phyloP scores from a whole-genome alignment of 345 rosid genomes.

The Adansonia digitata region DNA sequence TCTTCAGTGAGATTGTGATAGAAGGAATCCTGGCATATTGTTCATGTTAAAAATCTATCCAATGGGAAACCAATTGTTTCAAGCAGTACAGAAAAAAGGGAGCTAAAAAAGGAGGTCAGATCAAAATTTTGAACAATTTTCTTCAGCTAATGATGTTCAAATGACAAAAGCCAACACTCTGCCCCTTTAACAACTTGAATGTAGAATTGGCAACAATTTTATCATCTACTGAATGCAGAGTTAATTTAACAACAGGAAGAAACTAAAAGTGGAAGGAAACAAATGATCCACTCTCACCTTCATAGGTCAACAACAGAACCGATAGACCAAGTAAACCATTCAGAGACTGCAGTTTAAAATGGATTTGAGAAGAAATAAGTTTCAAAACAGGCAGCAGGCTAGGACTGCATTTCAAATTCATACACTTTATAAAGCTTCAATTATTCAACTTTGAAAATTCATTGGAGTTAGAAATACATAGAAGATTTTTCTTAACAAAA shows the following conservation, averaged over 20 bases:
- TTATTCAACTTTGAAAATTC: neutral
- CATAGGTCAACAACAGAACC: neutral
- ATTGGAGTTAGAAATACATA: neutral
- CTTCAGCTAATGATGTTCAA: neutral
- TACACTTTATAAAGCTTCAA: neutral
- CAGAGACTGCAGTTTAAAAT: neutral
- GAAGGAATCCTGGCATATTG: conserved; percentile 91
- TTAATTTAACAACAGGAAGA: neutral
- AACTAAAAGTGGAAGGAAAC: neutral
- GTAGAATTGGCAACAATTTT: neutral
- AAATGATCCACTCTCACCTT: neutral
- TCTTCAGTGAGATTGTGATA: conserved; percentile 82
- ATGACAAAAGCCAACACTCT: neutral
- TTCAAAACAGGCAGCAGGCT: neutral
- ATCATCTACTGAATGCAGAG: neutral
- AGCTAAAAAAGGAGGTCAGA: neutral
- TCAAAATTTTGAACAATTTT: neutral
- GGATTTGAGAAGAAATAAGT: neutral
- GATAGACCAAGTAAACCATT: neutral
- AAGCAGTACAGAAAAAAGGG: neutral
- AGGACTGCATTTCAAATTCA: neutral
- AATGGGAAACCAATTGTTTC: neutral
- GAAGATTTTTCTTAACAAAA: neutral
- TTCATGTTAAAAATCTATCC: conserved; percentile 20
- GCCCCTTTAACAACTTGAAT: neutral